Percentiles rank a stretch among this genome's conserved stretches.
Conservation (phyloP, 257 asterid genomes). For the Leonotis leonurus region DNA sequence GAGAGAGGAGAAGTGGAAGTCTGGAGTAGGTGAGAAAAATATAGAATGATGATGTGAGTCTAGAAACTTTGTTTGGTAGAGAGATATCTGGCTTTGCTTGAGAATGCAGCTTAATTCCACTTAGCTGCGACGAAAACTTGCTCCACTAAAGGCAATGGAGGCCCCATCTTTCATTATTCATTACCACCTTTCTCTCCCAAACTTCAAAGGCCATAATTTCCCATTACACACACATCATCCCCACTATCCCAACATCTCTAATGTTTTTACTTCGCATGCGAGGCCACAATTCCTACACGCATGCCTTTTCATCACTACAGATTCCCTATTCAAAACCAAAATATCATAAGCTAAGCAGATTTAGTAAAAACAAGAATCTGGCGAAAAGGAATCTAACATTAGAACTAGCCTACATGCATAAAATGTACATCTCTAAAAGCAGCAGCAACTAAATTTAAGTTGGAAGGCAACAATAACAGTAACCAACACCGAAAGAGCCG, state of each 20-base stretch:
- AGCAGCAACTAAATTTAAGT: neutral
- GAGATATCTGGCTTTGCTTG: constrained; percentile 48
- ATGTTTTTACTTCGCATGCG: neutral
- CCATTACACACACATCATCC: neutral
- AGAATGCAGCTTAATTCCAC: constrained; percentile 44
- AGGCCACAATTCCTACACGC: constrained; percentile 2
- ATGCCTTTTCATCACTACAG: constrained; percentile 4
- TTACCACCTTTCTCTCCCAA: constrained; percentile 19
- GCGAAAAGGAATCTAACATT: neutral
- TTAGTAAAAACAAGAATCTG: neutral
- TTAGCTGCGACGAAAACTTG: constrained; percentile 26
- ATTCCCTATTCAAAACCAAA: neutral
- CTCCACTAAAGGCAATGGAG: constrained; percentile 40
- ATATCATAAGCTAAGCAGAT: neutral
- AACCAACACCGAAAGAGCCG: neutral
- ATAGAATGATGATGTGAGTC: constrained; percentile 24
- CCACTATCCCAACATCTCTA: constrained; percentile 12
- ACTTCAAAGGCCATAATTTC: constrained; percentile 6
- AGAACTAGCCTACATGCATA: constrained; percentile 8
- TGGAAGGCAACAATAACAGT: neutral
- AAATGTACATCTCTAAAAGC: constrained; percentile 5
- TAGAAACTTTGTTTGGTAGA: constrained; percentile 26
- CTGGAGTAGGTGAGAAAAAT: constrained; percentile 37
- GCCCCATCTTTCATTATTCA: constrained; percentile 30
- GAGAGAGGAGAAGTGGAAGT: constrained; percentile 16